phyloP scores from a whole-genome alignment of 2,329 filamentous ascomycete species.

The Fusarium sp. region DNA sequence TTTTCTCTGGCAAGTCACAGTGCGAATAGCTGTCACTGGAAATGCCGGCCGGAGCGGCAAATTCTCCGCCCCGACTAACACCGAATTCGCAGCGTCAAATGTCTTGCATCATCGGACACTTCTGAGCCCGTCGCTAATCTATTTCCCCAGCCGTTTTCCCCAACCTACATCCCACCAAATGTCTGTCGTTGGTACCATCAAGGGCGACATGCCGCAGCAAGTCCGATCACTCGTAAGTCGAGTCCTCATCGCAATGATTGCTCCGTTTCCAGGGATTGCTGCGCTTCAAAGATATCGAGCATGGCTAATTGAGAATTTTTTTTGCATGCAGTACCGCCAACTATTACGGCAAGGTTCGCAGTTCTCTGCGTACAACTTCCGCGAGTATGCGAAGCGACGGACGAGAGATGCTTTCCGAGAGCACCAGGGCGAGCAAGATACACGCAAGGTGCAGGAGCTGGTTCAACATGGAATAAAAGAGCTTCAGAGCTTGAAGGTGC shows the following conservation, averaged over 20 bases:
- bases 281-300: not conserved
- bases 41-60: slow-evolving; percentile 43
- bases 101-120: slow-evolving; percentile 44
- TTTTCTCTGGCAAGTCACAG: accelerated
- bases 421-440: slow-evolving; percentile 76
- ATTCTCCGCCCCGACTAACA: slow-evolving; percentile 51
- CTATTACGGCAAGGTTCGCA: slow-evolving; percentile 85
- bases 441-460: slow-evolving; percentile 82
- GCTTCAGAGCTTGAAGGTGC: slow-evolving; percentile 88
- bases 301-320: slow-evolving; percentile 27
- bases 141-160: slow-evolving; percentile 15
- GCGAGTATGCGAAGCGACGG: slow-evolving; percentile 92
- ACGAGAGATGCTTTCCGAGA: slow-evolving; percentile 92
- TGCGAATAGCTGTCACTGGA: not conserved
- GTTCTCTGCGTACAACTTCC: slow-evolving; percentile 96
- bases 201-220: slow-evolving; percentile 66
- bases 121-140: slow-evolving; percentile 37
- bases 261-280: slow-evolving; percentile 19
- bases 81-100: slow-evolving; percentile 42
- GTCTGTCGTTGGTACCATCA: slow-evolving; percentile 52
- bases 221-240: slow-evolving; percentile 64
- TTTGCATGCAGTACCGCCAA: slow-evolving; percentile 79
- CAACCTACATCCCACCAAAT: slow-evolving; percentile 48
- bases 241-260: not conserved
- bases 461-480: slow-evolving; percentile 89